A percentile compares a stretch with the other conserved stretches of the same genome.
Conservation (phyloP, 176 grass and related monocot species). For the Chrysopogon serrulatus region DNA sequence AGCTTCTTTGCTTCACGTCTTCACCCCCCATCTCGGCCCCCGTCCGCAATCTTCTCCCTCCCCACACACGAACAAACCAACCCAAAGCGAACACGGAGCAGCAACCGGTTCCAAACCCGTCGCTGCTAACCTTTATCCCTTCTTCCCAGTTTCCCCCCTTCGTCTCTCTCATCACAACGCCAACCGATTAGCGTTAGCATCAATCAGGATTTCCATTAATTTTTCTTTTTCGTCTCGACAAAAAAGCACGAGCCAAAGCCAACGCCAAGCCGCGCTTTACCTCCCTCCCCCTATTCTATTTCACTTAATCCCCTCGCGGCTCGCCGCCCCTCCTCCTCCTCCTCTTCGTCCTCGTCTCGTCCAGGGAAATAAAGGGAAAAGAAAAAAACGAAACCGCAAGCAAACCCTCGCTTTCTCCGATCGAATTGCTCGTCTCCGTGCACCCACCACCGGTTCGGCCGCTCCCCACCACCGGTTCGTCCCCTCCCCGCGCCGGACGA, state of each 20-base stretch:
- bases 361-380: background rate
- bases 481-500: background rate
- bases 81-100: background rate
- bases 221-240: background rate
- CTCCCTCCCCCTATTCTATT: background rate
- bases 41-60: background rate
- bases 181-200: background rate
- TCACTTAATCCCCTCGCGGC: conserved; percentile 45
- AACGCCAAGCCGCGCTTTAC: background rate
- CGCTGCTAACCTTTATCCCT: background rate
- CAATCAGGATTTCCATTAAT: background rate
- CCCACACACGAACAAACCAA: background rate
- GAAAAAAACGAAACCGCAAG: background rate
- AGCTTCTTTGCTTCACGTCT: background rate
- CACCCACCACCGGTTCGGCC: conserved; percentile 36
- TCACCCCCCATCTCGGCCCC: background rate
- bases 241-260: background rate
- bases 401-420: conserved; percentile 53
- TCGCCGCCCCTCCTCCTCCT: too few relatives aligned
- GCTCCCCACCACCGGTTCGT: conserved; percentile 25
- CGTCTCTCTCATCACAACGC: background rate
- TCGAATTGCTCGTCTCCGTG: conserved; percentile 42
- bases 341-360: background rate
- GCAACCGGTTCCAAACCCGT: conserved; percentile 1
- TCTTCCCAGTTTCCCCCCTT: background rate